These are phyloP conservation scores for Fusarium sp. DNA, from an alignment of 2,329 filamentous ascomycete species.

Conservation along the genomic window DNA sequence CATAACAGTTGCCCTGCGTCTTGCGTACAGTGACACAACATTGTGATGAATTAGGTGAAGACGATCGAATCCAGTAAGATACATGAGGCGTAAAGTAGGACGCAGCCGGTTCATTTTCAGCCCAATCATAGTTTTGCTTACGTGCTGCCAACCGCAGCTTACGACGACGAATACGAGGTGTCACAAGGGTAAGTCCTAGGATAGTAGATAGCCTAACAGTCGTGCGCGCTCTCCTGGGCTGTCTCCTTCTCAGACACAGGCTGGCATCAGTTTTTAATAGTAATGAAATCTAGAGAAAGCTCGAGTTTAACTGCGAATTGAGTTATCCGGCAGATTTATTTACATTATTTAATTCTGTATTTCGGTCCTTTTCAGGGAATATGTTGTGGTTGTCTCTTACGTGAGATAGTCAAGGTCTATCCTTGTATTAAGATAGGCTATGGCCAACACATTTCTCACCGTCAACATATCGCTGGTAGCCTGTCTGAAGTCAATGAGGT, in stretches of 20 bases:
- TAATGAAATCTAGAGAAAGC: background rate
- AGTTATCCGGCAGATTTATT: background rate
- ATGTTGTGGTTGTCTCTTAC: background rate
- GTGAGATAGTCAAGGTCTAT: background rate
- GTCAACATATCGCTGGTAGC: too few species aligned
- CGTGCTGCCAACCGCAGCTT: background rate
- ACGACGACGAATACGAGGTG: conserved; percentile 2
- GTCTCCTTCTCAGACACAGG: too few species aligned
- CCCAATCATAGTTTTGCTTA: conserved; percentile 3
- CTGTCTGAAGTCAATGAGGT: too few species aligned
- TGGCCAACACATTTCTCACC: background rate
- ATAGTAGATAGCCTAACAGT: background rate
- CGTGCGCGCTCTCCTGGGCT: too few species aligned
- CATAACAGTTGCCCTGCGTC: background rate
- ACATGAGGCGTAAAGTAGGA: background rate
- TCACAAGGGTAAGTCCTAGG: too few species aligned
- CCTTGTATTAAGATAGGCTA: background rate
- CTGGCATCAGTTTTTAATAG: too few species aligned
- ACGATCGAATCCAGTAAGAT: background rate
- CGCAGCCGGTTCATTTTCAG: background rate
- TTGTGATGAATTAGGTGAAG: background rate
- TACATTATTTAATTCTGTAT: background rate
- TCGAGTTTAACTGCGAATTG: too few species aligned
- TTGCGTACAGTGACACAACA: background rate
- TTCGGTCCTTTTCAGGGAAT: background rate